phyloP scores from a whole-genome alignment of 2,329 filamentous ascomycete genomes.

The Hirsutella thompsonii region DNA sequence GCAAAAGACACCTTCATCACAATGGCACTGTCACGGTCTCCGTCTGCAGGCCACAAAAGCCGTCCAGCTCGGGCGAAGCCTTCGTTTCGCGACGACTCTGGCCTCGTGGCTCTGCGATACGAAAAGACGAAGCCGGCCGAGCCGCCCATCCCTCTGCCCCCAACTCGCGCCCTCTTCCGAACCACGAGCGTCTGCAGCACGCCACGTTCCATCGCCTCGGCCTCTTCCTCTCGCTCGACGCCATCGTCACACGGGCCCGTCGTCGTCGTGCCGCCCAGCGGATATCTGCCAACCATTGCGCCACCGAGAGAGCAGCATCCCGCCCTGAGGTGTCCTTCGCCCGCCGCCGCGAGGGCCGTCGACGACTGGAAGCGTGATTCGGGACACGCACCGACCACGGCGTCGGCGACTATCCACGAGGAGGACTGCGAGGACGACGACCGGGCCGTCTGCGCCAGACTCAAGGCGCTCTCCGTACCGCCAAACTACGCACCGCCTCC shows the following conservation, averaged over 20 bases:
- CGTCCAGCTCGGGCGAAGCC: constrained; percentile 19
- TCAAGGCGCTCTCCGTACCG: background rate
- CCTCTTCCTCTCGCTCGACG: constrained; percentile 12
- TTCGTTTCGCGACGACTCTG: constrained; percentile 32
- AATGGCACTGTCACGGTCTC: constrained; percentile 27
- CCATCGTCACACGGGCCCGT: constrained; percentile 13
- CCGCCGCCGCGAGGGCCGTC: constrained; percentile 12
- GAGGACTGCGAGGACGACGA: constrained; percentile 25
- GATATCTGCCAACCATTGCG: constrained; percentile 18
- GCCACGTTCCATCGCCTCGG: constrained; percentile 10
- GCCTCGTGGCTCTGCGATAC: constrained; percentile 43
- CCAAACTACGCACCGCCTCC: background rate
- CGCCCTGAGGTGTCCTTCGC: constrained; percentile 25
- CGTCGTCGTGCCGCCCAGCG: constrained; percentile 15
- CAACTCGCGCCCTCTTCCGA: constrained; percentile 18
- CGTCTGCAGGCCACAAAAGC: constrained; percentile 29
- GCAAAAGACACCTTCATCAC: background rate
- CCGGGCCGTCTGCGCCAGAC: background rate
- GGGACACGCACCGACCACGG: constrained; percentile 28
- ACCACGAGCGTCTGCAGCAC: constrained; percentile 6
- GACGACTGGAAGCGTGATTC: constrained; percentile 43
- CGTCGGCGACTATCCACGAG: constrained; percentile 22
- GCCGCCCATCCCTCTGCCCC: constrained; percentile 40
- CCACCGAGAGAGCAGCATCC: constrained; percentile 40
- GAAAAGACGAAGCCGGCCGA: constrained; percentile 46